Conservation (phyloP, 257 asterid species). For the Fraxinus cuspidata region DNA sequence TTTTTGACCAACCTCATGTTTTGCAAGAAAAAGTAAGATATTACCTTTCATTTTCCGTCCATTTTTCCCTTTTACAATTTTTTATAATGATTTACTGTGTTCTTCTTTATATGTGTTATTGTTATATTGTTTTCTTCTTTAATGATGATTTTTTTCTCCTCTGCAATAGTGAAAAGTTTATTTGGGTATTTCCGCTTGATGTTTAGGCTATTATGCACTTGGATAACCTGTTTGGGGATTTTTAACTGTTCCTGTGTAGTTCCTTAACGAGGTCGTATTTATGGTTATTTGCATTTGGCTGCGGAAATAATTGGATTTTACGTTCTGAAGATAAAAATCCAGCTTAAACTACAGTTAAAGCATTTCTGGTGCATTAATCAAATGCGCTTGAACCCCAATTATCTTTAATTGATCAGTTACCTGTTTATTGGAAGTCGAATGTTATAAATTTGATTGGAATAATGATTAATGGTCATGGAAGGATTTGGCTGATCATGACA, state of each 20-base stretch:
- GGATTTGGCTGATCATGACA: not conserved
- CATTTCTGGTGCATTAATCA: conserved; percentile 2
- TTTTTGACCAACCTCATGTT: conserved; percentile 70
- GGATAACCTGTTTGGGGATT: conserved; percentile 11
- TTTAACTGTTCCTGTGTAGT: conserved; percentile 15
- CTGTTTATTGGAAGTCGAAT: not conserved
- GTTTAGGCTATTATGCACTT: conserved; percentile 1
- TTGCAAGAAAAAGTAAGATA: conserved; percentile 68
- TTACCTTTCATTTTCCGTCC: not conserved
- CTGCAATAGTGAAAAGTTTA: conserved; percentile 25
- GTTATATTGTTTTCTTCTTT: conserved; percentile 15
- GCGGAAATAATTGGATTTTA: not conserved
- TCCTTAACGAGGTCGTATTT: conserved; percentile 43
- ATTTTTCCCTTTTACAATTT: not conserved
- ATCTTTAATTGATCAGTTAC: not conserved
- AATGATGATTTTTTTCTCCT: conserved; percentile 24
- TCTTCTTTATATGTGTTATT: not conserved
- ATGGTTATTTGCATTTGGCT: conserved; percentile 33
- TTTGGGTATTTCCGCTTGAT: conserved; percentile 24
- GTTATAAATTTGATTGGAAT: conserved; percentile 12
- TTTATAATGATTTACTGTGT: conserved; percentile 9
- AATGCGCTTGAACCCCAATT: conserved; percentile 1
- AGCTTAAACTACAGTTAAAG: no score
- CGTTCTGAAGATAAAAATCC: not conserved
- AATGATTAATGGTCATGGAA: not conserved